Evolutionary conservation across 2,329 filamentous ascomycete genomes (phyloP).

Genomic region (Penicillium sp.): DNA sequence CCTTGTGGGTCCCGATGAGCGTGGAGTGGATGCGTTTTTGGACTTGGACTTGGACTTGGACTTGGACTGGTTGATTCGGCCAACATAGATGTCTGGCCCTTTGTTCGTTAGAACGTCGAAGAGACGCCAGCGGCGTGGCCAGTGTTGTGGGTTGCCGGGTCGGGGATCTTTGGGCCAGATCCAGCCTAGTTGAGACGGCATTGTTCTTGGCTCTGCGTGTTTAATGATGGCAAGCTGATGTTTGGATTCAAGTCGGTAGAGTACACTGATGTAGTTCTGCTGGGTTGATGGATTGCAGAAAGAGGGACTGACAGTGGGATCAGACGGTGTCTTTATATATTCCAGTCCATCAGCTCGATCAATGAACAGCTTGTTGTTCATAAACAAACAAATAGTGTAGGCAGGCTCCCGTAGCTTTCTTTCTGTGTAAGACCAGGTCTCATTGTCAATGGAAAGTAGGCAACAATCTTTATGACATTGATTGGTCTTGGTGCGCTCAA

Average conservation of each 20-base stretch:
- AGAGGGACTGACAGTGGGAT: too few species aligned
- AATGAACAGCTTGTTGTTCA: neutral
- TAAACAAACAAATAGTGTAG: neutral
- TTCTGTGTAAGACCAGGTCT: neutral
- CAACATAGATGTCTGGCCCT: slow-evolving; percentile 47
- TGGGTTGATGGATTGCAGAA: too few species aligned
- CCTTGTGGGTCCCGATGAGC: neutral
- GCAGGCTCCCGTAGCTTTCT: neutral
- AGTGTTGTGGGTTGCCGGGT: slow-evolving; percentile 33
- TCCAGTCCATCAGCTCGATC: neutral
- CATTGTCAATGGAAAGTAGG: neutral
- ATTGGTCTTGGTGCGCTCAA: neutral
- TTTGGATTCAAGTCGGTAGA: neutral
- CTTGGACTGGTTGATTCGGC: slow-evolving; percentile 18
- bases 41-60: neutral
- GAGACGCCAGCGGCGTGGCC: slow-evolving; percentile 33
- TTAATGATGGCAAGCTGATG: neutral
- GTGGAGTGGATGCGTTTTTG: neutral
- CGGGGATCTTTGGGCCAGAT: slow-evolving; percentile 43
- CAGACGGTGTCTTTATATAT: too few species aligned
- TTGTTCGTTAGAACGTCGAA: slow-evolving; percentile 40
- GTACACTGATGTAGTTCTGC: neutral
- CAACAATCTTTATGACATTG: neutral
- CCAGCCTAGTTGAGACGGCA: slow-evolving; percentile 23
- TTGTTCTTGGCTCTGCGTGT: neutral